Base-by-base conservation (phyloP, 2,329 filamentous ascomycete species). In the Juglanconis sp. region DNA sequence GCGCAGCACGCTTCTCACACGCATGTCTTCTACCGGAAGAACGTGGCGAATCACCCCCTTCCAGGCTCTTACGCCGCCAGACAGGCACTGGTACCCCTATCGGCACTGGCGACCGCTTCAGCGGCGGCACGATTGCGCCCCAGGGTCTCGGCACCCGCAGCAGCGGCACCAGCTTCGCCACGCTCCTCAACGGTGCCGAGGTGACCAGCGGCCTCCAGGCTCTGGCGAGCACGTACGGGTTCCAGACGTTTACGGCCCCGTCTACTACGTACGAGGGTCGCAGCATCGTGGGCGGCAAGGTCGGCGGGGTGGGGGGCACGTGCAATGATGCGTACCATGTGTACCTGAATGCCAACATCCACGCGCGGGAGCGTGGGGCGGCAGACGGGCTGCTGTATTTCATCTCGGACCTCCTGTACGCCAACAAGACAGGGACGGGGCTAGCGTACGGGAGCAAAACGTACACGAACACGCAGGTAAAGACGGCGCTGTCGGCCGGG, bases 341-440 rank as follows among this genome's bases (percentile, higher is more conserved):
- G 34, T 82, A 81, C 67, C 71, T 87, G 59, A 80, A 80, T 61
- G 78, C 78, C 47, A 81, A 75, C 32, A 78, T 85, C 51, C 84
- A 86, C 65, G 81, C 83, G 8, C 80, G 84, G 31, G 84, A 87
- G 70, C 79, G 84, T 9, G 83, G 83, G 32, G 80, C 78, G 0
- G 77, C 83, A 0, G 84, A 87, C 66, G 76, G 81, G 61, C 72
- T 86, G 13, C 70, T 86, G 48, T 85, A 85, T 74, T 85, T 84
- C 71, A 73, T 85, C 35, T 73, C 81, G 0, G 84, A 87, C 66
- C 74, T 87, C 4, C 75, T 87, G 3, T 76, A 77, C 51, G 84
- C 84, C 17, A 75, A 80, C 64, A 76, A 79, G 65, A 71, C 76
- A 38, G 74, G 76, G 30, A 75, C 72, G 3, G 83, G 82, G 6